Conservation (phyloP, 148 eudicot species). For the Beta vulgaris region DNA sequence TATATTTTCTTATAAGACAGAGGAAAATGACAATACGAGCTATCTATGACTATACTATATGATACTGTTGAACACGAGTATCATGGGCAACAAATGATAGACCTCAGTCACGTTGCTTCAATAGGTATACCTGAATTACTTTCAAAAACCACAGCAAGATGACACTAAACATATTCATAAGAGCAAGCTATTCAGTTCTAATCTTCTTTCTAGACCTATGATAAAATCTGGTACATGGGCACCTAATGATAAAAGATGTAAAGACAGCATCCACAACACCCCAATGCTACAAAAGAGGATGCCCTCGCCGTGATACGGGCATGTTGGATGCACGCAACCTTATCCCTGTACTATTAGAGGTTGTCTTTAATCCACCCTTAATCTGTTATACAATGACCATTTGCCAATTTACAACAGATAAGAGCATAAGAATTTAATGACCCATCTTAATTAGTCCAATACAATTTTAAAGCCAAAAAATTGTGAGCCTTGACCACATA, state of each 20-base stretch:
- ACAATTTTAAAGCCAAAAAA: no score
- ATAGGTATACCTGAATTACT: not conserved
- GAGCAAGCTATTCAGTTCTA: not conserved
- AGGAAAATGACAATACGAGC: not conserved
- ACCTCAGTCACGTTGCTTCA: not conserved
- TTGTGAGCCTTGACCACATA: not conserved
- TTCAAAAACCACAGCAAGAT: not conserved
- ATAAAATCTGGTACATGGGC: not conserved
- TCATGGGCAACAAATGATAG: not conserved
- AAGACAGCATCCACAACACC: not conserved
- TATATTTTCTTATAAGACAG: slow-evolving; percentile 5
- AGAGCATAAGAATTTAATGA: no score
- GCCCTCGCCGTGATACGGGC: not conserved
- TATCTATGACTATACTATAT: not conserved
- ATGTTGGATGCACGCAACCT: not conserved
- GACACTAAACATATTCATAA: not conserved
- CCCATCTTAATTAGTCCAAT: no score
- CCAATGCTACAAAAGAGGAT: not conserved
- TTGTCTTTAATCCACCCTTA: not conserved
- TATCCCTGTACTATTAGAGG: not conserved
- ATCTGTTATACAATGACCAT: not conserved
- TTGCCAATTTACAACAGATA: not conserved
- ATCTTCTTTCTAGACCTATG: not conserved
- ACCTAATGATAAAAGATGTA: not conserved
- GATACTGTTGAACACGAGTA: not conserved